Conservation (phyloP, 2,329 filamentous ascomycete genomes). For the Emericellopsis atlantica region DNA sequence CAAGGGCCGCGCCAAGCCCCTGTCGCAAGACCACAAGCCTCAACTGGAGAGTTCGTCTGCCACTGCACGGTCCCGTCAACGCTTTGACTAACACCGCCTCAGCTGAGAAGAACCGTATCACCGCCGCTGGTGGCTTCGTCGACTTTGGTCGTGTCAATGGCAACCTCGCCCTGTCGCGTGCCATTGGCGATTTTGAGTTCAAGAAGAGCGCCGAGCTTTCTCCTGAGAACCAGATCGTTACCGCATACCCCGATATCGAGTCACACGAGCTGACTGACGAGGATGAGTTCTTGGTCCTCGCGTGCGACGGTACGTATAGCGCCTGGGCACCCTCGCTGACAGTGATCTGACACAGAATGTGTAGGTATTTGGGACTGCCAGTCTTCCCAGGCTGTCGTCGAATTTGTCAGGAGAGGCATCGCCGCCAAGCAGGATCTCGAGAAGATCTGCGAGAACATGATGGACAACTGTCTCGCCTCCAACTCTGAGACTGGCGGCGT, state of each 20-base stretch:
- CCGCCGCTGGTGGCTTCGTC: conserved; percentile 90
- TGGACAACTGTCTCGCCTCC: conserved; percentile 97
- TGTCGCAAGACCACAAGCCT: conserved; percentile 99
- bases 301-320: conserved; percentile 66
- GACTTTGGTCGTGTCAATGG: conserved; percentile 98
- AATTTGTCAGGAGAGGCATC: conserved; percentile 93
- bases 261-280: conserved; percentile 83
- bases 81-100: conserved; percentile 5
- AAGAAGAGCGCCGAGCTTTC: conserved; percentile 97
- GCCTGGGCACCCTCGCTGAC: background rate
- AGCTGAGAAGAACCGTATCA: conserved; percentile 95
- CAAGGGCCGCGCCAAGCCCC: conserved; percentile 90
- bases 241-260: conserved; percentile 88
- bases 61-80: background rate
- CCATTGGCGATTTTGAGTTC: conserved; percentile 98
- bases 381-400: conserved; percentile 91
- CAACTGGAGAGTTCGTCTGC: conserved; percentile 77
- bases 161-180: conserved; percentile 89
- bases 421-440: conserved; percentile 90
- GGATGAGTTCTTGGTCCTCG: conserved; percentile 90
- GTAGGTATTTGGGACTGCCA: conserved; percentile 99
- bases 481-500: conserved; percentile 97
- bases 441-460: conserved; percentile 99
- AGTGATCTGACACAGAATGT: conserved; percentile 9
- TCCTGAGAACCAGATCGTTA: conserved; percentile 98